A percentile compares a stretch with the other conserved stretches of the same genome.
These are phyloP conservation scores for Fusarium praegraminearum DNA, from an alignment of 2,329 filamentous ascomycete genomes.

Conservation along the genomic window DNA sequence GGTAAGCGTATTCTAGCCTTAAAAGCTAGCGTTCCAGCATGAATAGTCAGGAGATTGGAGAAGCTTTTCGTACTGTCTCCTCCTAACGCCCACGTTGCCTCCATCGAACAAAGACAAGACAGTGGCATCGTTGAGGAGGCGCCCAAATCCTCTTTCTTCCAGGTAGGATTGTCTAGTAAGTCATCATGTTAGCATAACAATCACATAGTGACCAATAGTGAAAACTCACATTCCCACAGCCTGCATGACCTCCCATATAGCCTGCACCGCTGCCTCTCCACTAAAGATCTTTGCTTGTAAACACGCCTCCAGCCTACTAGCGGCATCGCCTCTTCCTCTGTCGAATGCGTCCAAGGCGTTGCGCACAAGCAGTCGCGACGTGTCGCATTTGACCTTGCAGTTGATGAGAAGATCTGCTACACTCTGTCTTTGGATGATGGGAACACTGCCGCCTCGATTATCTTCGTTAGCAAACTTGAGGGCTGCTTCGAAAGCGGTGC, in stretches of 20 bases:
- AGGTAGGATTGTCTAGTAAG: background rate
- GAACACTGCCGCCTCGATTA: background rate
- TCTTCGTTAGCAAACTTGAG: constrained; percentile 13
- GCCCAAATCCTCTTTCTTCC: background rate
- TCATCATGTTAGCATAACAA: background rate
- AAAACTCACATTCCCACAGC: constrained; percentile 12
- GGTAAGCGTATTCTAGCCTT: background rate
- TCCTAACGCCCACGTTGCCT: constrained; percentile 8
- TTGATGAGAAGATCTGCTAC: constrained; percentile 19
- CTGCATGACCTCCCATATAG: constrained; percentile 8
- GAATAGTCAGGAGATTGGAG: constrained; percentile 1
- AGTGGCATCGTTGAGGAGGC: constrained; percentile 5
- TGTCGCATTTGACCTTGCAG: constrained; percentile 8
- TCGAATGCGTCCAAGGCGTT: constrained; percentile 1
- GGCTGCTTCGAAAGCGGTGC: constrained; percentile 2
- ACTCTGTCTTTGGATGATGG: constrained; percentile 13
- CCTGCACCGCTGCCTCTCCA: background rate
- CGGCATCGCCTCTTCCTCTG: background rate
- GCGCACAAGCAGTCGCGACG: background rate
- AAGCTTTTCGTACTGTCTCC: constrained; percentile 8
- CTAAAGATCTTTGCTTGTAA: constrained; percentile 21
- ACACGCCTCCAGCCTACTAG: background rate
- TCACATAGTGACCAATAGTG: accelerated
- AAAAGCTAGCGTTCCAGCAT: background rate
- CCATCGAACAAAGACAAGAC: constrained; percentile 19